Base-by-base conservation (phyloP, 331 rosid species). In the Arachis monticola region DNA sequence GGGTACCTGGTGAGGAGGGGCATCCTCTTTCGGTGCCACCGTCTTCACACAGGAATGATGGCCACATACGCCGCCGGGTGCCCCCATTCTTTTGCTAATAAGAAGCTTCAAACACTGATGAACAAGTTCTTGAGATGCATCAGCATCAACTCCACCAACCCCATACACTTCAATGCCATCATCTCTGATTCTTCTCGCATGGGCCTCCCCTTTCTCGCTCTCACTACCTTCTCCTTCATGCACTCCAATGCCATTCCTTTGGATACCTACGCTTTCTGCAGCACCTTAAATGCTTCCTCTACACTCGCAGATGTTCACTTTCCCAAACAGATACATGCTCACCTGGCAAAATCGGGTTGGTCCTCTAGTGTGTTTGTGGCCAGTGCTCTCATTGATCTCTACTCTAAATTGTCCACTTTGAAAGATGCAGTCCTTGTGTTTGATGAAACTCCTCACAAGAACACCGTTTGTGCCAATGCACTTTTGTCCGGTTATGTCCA, bases 381-480 rank as follows among this genome's bases (percentile, higher is more conserved):
- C 12, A 83, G 91, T 85, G 96, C 96, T 83, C 71, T 91, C 9
- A 77, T 87, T 48, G 85, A 80, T 59, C 6, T 83, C 63, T 89
- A 91, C 53, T 82, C 93, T 0, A 91, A 87, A 74, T 65, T 69
- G 11, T 83, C 44, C 9, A 6, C 69, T 9, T 72, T 87, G 1
- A n/a, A 73, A 51, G 87, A 89, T 76, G 96, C 97, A 68, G 77
- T 69, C 22, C 71, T 27, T 9, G 12, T 89, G 93, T 91, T 91
- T 35, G 92, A 89, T 67, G 92, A 91, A 91, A 89, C 89, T 64
- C 97, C 93, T 9, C 60, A 71, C 1, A 87, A 72, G 81, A 87
- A 89, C 41, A 85, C 88, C 32, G 88, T 89, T 2, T 91, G 97
- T 47, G 90, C 86, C 51, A 91, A 89, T 80, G 91, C 97, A 48